These are phyloP conservation scores for Olyra latifolia DNA, from an alignment of 176 grass and related monocot species.

Conservation along the genomic window DNA sequence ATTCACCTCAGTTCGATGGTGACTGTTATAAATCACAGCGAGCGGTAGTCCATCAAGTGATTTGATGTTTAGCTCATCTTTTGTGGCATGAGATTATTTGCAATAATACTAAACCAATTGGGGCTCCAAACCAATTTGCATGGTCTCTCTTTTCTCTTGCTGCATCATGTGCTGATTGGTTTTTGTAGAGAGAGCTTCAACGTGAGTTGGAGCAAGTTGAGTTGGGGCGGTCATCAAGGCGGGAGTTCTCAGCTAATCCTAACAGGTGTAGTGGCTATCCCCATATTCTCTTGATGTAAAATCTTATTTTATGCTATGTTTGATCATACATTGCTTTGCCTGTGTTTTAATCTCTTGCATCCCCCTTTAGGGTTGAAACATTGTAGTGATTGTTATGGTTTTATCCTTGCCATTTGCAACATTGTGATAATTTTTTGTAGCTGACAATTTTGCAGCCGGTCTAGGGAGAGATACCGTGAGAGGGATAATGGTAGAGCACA, in stretches of 20 bases:
- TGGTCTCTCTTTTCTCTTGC: background rate
- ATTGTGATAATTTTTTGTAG: background rate
- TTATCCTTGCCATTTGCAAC: background rate
- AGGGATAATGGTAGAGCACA: slow-evolving; percentile 66
- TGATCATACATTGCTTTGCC: background rate
- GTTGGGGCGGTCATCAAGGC: slow-evolving; percentile 70
- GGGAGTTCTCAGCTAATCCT: slow-evolving; percentile 66
- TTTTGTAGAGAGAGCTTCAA: slow-evolving; percentile 81
- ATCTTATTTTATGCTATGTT: background rate
- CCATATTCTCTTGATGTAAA: background rate
- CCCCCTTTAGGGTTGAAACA: background rate
- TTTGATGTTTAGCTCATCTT: background rate
- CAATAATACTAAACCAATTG: background rate
- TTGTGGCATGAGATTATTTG: background rate
- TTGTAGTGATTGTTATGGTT: background rate
- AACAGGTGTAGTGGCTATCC: slow-evolving; percentile 40
- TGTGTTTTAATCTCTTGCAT: background rate
- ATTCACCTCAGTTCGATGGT: background rate
- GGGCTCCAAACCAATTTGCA: background rate
- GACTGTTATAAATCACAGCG: background rate
- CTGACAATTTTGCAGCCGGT: slow-evolving; percentile 41
- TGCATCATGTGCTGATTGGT: background rate
- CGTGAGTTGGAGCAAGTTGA: slow-evolving; percentile 89
- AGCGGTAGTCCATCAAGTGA: background rate
- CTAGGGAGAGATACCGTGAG: slow-evolving; percentile 81